Conservation (phyloP, 306 rosid genomes). For the Cucumis melo region DNA sequence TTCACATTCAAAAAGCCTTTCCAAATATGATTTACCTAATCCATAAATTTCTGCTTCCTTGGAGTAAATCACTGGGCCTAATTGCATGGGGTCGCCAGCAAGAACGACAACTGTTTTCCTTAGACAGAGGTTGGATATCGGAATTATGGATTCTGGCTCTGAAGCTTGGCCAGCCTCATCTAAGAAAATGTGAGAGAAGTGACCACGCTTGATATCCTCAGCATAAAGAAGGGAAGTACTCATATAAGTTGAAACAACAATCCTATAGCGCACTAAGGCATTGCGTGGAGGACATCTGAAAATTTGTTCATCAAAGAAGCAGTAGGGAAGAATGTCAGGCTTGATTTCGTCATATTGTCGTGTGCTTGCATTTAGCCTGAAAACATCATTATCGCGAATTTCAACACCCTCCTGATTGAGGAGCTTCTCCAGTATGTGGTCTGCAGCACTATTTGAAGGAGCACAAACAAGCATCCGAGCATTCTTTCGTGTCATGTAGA, state of each 20-base stretch:
- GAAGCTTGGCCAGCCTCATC: slow-evolving; percentile 99
- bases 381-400: slow-evolving; percentile 36
- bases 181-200: slow-evolving; percentile 85
- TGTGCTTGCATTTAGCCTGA: slow-evolving; percentile 66
- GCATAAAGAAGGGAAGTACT: slow-evolving; percentile 56
- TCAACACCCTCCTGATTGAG: slow-evolving; percentile 25
- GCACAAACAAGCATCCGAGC: slow-evolving; percentile 71
- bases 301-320: slow-evolving; percentile 46
- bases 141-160: slow-evolving; percentile 81
- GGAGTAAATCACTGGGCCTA: slow-evolving; percentile 87
- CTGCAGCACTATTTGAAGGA: slow-evolving; percentile 88
- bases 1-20: slow-evolving; percentile 45
- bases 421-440: slow-evolving; percentile 58
- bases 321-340: slow-evolving; percentile 45
- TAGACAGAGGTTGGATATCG: slow-evolving; percentile 50
- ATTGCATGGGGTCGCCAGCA: slow-evolving; percentile 93
- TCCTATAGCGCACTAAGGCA: slow-evolving; percentile 40
- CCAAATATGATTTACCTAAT: slow-evolving; percentile 66
- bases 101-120: slow-evolving; percentile 68
- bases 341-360: slow-evolving; percentile 58
- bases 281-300: slow-evolving; percentile 56
- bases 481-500: slow-evolving; percentile 27
- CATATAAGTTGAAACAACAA: slow-evolving; percentile 70
- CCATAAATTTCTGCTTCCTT: slow-evolving; percentile 41
- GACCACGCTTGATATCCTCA: slow-evolving; percentile 55